Evolutionary conservation across 108 stramenopile species (phyloP), one percentile per base, ranked within the genome.

Genomic region (Skeletonema menzelii): DNA sequence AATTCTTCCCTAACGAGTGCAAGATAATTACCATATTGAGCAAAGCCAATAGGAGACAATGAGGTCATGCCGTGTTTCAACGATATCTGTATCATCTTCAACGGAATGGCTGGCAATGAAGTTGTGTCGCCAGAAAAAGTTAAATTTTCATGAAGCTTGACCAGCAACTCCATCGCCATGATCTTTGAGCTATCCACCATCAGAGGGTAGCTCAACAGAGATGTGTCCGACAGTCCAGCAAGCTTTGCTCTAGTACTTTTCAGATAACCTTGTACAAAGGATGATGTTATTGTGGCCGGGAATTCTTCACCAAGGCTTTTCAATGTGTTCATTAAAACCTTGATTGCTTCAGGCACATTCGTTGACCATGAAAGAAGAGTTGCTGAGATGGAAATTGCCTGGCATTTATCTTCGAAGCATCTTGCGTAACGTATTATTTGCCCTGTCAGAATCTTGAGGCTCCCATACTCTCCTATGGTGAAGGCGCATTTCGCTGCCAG

Each of bases 351-450:
- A 3, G 14, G 6, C 19, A 47, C 46, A n/a, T 47, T 47, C 0
- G 5, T 12, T 10, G 14, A 70, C n/a, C 20, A 60, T 32, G 26
- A 24, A 63, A 75, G 68, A n/a, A 40, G 31, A 13, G 46, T 27
- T 5, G 69, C 31, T 5, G 46, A 13, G 30, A 69, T 6, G 24
- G 20, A 69, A 4, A 46, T 27, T 12, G 35, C 31, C 12, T 62
- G 26, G 5, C 68, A 32, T 59, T 49, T 75, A 31, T 75, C 74
- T 11, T 69, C 69, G n/a, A 61, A 69, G 37, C 67, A 75, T 17
- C 34, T 53, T 13, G 68, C 68, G 59, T 62, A 14, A 12, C 27
- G 14, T 8, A 69, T 14, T 6, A 75, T 53, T 61, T 75, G 67
- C 27, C 15, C 34, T 2, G 60, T 47, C 14, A 75, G 22, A 12